Conservation (phyloP, 768 basidiomycete genomes). For the Pluteus cervinus region DNA sequence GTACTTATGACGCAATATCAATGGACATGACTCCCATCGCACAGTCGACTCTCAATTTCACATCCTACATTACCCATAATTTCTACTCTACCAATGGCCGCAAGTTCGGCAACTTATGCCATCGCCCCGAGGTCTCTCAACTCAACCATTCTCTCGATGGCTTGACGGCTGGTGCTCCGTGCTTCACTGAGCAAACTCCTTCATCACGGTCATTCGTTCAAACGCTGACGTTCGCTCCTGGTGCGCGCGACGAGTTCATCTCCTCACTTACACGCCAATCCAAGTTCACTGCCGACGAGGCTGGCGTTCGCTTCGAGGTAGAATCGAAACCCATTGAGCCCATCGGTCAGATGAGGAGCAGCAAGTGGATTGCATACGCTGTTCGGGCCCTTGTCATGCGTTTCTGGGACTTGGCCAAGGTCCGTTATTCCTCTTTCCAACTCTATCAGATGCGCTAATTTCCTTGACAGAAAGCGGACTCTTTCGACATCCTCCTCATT, state of each 20-base stretch:
- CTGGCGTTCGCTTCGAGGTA: constrained; percentile 43
- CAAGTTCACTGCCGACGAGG: constrained; percentile 25
- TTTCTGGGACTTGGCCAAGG: constrained; percentile 83
- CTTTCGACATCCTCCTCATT: constrained; percentile 92
- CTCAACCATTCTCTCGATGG: constrained; percentile 16
- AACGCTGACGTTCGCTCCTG: constrained; percentile 46
- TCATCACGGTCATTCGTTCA: constrained; percentile 32
- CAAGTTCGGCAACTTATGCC: constrained; percentile 48
- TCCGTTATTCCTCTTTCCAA: constrained; percentile 12
- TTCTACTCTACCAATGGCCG: constrained; percentile 36
- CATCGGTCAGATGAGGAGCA: constrained; percentile 70
- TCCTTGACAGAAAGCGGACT: constrained; percentile 74
- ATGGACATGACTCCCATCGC: constrained; percentile 38
- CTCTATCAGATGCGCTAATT: constrained; percentile 6
- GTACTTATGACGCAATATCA: constrained; percentile 22
- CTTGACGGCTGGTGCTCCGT: constrained; percentile 26
- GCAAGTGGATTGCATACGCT: constrained; percentile 90
- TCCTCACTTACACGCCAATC: constrained; percentile 20
- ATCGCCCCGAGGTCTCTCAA: constrained; percentile 23
- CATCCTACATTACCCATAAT: constrained; percentile 37
- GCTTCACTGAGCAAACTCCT: constrained; percentile 29
- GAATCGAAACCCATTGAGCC: constrained; percentile 38
- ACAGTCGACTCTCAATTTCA: constrained; percentile 39
- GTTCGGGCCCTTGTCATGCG: constrained; percentile 65
- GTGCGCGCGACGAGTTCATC: constrained; percentile 45